Base-by-base conservation (phyloP, 1,284 basidiomycete genomes). In the Lentinula novae-zelandiae region DNA sequence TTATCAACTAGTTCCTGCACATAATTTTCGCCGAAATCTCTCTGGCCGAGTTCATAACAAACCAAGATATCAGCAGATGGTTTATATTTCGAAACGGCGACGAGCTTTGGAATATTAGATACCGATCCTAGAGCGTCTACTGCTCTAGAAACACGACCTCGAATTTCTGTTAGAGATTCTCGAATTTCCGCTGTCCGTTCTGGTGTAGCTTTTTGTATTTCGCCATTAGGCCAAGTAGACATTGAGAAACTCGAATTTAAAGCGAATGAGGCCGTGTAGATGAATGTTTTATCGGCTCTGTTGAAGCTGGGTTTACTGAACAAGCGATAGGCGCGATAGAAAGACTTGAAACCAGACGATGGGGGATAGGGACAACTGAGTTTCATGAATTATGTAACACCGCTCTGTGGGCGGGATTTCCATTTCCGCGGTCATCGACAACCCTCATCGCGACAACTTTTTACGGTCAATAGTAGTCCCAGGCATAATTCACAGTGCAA, bases 1-100 rank as follows among this genome's bases (percentile, higher is more conserved):
- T 97, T 99, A 52, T 95, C 93, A n/a, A 88, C 88, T 65, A 99
- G 75, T 71, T 98, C 96, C 67, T 97, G 92, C 5, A 96, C 95
- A 71, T 98, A 99, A 73, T 99, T 99, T 76, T 99, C 96, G 10
- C 97, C 96, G 72, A 98, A 99, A 72, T 97, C 94, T 1, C 87
- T 78, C 67, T 98, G 93, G 0, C 89, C 92, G 13, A 78, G 77
- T 62, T 92, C 82, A 69, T 91, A 92, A 64, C 93, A 91, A 4
- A 90, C 90, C 52, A 89, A 78, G 60, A 98, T 87, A 72, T 98
- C 95, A 5, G 88, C 86, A 1, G 90, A 84, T 1, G 96, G 94
- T 72, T 98, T 98, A 70, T 92, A 86, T 75, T 99, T 99, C 5
- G 95, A 98, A 15, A 99, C 95, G 0, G 96, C 94, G 7, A 98